Conservation (phyloP, 2,329 filamentous ascomycete genomes). For the Botrytis sinoallii region DNA sequence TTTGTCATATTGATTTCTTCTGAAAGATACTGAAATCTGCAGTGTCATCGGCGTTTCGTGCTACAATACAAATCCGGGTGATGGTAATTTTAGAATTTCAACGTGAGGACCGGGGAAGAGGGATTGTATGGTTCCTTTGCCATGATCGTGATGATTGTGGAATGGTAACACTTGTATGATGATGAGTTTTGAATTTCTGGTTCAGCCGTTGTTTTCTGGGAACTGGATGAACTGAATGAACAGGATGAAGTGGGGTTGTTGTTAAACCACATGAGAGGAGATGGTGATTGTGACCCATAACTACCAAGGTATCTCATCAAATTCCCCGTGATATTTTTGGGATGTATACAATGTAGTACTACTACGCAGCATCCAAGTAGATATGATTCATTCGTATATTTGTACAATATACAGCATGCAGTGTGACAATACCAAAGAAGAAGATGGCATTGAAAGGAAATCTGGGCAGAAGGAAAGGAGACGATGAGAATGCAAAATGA, state of each 20-base stretch:
- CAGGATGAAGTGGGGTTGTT: background rate
- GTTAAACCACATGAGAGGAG: background rate
- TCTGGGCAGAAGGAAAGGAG: background rate
- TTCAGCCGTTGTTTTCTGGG: constrained; percentile 14
- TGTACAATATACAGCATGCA: background rate
- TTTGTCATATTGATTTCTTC: background rate
- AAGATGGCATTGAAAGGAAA: background rate
- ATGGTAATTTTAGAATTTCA: background rate
- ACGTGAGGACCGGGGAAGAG: background rate
- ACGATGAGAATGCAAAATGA: background rate
- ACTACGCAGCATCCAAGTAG: background rate
- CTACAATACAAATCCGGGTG: background rate
- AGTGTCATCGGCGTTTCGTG: constrained; percentile 3
- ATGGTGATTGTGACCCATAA: constrained; percentile 1
- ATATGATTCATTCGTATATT: background rate
- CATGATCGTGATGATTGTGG: background rate
- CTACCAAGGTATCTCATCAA: background rate
- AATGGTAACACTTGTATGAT: constrained; percentile 8
- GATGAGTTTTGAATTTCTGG: background rate
- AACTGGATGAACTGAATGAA: background rate
- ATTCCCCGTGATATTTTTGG: background rate
- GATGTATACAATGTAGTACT: constrained; percentile 3
- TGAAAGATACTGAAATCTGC: constrained; percentile 7
- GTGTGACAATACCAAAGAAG: background rate
- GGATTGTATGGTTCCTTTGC: background rate